phyloP scores from a whole-genome alignment of 768 basidiomycete genomes.

The Panaeolus papilionaceus region DNA sequence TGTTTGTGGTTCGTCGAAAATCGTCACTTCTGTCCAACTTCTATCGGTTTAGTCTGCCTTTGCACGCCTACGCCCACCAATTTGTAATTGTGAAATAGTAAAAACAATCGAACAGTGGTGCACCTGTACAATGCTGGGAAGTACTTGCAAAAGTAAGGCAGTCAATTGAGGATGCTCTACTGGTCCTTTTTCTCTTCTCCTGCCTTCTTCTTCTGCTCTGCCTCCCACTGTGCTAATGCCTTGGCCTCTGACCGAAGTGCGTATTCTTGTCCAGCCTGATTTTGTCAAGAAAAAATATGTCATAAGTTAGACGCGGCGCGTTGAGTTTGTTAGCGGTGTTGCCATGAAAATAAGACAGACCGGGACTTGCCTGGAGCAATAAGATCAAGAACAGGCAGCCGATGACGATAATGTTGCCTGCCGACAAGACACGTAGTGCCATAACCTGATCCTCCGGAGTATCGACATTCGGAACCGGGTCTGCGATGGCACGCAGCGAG shows the following conservation, averaged over 20 bases:
- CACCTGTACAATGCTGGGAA: not conserved
- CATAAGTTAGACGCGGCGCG: not conserved
- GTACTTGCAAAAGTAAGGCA: not conserved
- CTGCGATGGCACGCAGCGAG: conserved; percentile 75
- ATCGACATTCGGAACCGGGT: conserved; percentile 58
- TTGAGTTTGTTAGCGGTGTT: conserved; percentile 11
- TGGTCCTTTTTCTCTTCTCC: conserved; percentile 47
- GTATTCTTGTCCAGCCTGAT: conserved; percentile 86
- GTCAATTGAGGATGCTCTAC: conserved; percentile 26
- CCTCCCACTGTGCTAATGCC: conserved; percentile 40
- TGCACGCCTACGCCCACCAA: not conserved
- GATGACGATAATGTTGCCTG: conserved; percentile 87
- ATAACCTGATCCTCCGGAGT: conserved; percentile 72
- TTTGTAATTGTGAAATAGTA: not conserved
- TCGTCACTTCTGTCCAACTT: not conserved
- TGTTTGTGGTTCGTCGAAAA: not conserved
- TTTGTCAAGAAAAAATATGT: not conserved
- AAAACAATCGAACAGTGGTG: not conserved
- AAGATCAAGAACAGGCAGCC: conserved; percentile 70
- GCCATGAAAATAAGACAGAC: conserved; percentile 22
- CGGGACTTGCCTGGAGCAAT: conserved; percentile 67
- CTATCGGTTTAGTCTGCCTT: not conserved
- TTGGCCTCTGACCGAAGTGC: conserved; percentile 67
- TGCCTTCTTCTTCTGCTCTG: conserved; percentile 36
- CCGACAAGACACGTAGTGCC: conserved; percentile 81